These are phyloP conservation scores for Mesostigma viride DNA, from an alignment of 139 green algal species.

Conservation along the genomic window DNA sequence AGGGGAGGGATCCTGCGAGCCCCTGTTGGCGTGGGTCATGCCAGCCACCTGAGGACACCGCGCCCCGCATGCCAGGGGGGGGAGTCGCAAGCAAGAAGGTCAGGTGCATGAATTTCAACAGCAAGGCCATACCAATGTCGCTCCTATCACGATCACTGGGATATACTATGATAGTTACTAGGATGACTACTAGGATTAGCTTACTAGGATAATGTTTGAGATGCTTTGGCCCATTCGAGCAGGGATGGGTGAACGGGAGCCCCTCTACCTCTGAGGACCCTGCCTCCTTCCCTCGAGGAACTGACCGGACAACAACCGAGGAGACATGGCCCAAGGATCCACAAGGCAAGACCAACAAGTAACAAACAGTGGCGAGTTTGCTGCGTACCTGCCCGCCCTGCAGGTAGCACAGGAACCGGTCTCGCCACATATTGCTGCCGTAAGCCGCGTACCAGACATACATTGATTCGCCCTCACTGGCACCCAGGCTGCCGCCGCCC, in stretches of 20 bases:
- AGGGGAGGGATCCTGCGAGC: conserved; percentile 5
- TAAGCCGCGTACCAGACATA: conserved; percentile 37
- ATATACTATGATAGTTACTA: not conserved
- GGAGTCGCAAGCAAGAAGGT: not conserved
- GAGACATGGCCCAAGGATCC: too few species aligned
- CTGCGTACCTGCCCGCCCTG: conserved; percentile 5
- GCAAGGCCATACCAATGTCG: too few species aligned
- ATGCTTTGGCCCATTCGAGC: not conserved
- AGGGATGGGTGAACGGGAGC: not conserved
- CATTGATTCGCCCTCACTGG: not conserved
- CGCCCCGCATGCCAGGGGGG: not conserved
- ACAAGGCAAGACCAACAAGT: too few species aligned
- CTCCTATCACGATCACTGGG: not conserved
- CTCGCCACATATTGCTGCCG: conserved; percentile 29
- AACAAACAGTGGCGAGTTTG: not conserved
- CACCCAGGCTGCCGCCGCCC: too few species aligned
- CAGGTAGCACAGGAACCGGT: conserved; percentile 37
- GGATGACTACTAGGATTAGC: not conserved
- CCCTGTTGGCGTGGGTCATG: conserved; percentile 11
- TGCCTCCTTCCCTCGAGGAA: not conserved
- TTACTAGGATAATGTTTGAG: not conserved
- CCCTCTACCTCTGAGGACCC: not conserved
- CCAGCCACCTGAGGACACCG: not conserved
- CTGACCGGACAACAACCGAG: not conserved
- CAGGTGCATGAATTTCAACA: too few species aligned